These are phyloP conservation scores for Vigna reflexopilosa DNA, from an alignment of 306 rosid genomes.

Conservation along the genomic window DNA sequence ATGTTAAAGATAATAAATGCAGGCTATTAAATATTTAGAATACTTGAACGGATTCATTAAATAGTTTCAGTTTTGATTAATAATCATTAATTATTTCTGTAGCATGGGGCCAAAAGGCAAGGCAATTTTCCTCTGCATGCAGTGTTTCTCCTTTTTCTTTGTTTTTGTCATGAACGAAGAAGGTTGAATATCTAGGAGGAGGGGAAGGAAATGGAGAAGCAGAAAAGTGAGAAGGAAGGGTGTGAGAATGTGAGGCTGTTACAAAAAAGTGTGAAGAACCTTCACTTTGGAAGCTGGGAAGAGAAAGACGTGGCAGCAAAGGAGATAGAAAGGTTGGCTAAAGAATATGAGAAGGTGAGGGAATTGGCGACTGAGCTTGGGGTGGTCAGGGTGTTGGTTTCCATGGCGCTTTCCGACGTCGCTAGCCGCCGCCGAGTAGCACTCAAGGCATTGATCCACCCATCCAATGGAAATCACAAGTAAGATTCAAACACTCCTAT, in stretches of 20 bases:
- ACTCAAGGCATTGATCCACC: conserved; percentile 56
- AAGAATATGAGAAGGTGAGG: conserved; percentile 58
- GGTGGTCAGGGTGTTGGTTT: conserved; percentile 69
- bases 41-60: not conserved
- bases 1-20: not conserved
- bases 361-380: conserved; percentile 66
- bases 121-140: conserved; percentile 46
- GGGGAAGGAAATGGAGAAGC: conserved; percentile 29
- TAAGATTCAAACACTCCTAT: conserved; percentile 38
- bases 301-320: conserved; percentile 72
- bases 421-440: conserved; percentile 49
- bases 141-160: conserved; percentile 41
- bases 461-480: conserved; percentile 66
- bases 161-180: conserved; percentile 1
- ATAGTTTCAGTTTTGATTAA: not conserved
- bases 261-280: conserved; percentile 72
- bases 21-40: too few relatives aligned
- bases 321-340: conserved; percentile 56
- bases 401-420: conserved; percentile 60
- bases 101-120: conserved; percentile 21
- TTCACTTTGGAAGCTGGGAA: conserved; percentile 77
- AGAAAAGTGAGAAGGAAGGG: conserved; percentile 1
- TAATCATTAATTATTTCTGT: not conserved
- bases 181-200: not conserved
- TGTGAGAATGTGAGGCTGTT: conserved; percentile 45